Percentiles rank a stretch among this genome's conserved stretches.
Conservation (phyloP, 2,329 filamentous ascomycete species). For the Raffaelea deltoideospora region DNA sequence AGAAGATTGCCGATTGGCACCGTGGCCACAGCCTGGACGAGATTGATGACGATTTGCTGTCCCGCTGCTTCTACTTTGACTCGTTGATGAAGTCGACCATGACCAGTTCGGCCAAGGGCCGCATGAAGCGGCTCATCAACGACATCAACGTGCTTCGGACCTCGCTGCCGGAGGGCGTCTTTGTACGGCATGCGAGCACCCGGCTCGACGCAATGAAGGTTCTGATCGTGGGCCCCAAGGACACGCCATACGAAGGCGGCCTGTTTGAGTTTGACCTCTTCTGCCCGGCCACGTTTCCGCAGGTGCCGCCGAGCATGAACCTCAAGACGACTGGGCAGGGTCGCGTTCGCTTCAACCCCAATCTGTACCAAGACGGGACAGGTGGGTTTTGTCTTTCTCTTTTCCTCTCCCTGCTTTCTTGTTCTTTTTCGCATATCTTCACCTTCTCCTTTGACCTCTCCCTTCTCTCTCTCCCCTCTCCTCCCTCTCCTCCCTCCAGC, state of each 20-base stretch:
- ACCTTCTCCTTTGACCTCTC: neutral
- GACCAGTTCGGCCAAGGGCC: conserved; percentile 15
- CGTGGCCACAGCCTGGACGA: conserved; percentile 19
- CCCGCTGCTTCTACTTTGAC: conserved; percentile 14
- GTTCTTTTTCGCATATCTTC: too few relatives aligned
- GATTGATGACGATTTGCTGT: conserved; percentile 20
- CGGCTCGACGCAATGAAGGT: conserved; percentile 34
- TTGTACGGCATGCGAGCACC: conserved; percentile 26
- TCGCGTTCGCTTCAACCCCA: conserved; percentile 29
- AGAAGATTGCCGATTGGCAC: conserved; percentile 16
- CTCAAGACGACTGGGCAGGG: conserved; percentile 31
- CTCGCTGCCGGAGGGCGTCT: conserved; percentile 34
- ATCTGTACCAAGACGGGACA: conserved; percentile 32
- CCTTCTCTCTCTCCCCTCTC: neutral
- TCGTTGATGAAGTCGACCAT: too few relatives aligned
- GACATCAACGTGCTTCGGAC: conserved; percentile 29
- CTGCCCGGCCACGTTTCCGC: conserved; percentile 25
- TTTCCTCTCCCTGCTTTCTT: neutral
- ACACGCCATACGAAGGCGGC: conserved; percentile 37
- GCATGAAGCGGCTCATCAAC: conserved; percentile 30
- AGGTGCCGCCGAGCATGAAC: conserved; percentile 21
- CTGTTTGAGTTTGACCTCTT: conserved; percentile 40
- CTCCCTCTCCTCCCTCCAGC: neutral
- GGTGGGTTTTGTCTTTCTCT: conserved; percentile 16
- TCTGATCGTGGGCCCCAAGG: conserved; percentile 31